These are phyloP conservation scores for Pichia thaimueangensis DNA, from an alignment of 805 yeast genomes.

Conservation along the genomic window DNA sequence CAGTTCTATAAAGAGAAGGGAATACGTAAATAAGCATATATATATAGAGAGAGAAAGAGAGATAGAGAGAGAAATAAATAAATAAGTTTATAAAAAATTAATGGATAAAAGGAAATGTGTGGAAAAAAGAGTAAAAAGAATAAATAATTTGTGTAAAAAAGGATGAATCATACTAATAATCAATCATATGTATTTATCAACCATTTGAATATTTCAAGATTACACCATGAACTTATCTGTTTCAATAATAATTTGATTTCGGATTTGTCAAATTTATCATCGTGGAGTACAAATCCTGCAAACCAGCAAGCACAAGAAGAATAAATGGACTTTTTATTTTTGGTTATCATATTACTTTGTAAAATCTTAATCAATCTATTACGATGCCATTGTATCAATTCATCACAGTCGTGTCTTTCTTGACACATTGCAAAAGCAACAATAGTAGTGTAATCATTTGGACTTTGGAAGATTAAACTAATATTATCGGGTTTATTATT, in stretches of 20 bases:
- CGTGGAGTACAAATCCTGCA: slow-evolving; percentile 7
- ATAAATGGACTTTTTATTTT: slow-evolving; percentile 9
- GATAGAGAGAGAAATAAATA: too few relatives aligned
- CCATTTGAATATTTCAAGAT: slow-evolving; percentile 11
- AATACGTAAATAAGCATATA: too few relatives aligned
- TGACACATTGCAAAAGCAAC: slow-evolving; percentile 11
- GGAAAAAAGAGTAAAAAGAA: neutral
- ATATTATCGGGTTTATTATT: slow-evolving; percentile 7
- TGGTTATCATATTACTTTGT: slow-evolving; percentile 6
- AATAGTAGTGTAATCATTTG: slow-evolving; percentile 8
- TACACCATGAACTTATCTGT: slow-evolving; percentile 8
- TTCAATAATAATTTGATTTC: slow-evolving; percentile 1
- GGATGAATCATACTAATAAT: too few relatives aligned
- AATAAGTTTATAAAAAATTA: too few relatives aligned
- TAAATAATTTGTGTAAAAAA: neutral
- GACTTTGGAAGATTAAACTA: slow-evolving; percentile 7
- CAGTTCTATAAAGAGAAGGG: too few relatives aligned
- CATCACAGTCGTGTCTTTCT: slow-evolving; percentile 16
- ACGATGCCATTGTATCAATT: slow-evolving; percentile 33
- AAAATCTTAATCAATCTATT: slow-evolving; percentile 26
- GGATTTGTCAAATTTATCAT: neutral
- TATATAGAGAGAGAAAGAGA: too few relatives aligned
- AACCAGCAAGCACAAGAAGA: slow-evolving; percentile 8
- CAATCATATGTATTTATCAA: neutral
- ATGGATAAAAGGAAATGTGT: too few relatives aligned